Percentiles rank a stretch among this genome's conserved stretches.
Evolutionary conservation across 805 yeast species (phyloP).

Genomic region (Diddensiella transvaalensis): DNA sequence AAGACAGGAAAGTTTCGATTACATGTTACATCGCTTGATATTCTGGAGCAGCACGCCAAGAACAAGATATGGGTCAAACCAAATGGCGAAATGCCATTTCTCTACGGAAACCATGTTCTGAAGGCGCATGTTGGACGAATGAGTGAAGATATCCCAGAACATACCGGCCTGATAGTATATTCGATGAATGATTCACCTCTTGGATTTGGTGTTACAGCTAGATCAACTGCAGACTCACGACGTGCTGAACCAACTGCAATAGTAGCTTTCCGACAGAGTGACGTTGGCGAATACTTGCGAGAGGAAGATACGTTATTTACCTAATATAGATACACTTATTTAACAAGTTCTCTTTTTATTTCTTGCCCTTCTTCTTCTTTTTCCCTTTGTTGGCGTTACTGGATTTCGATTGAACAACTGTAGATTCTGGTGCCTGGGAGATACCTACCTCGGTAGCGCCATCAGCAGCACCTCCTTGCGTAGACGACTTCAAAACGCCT

Average conservation of each 20-base stretch:
- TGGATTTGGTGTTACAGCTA: constrained; percentile 94
- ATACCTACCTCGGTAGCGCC: constrained; percentile 18
- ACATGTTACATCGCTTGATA: constrained; percentile 86
- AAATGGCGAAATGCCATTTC: constrained; percentile 97
- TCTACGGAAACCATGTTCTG: constrained; percentile 93
- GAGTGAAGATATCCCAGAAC: constrained; percentile 97
- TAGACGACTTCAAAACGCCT: constrained; percentile 41
- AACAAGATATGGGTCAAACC: constrained; percentile 94
- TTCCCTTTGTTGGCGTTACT: constrained; percentile 23
- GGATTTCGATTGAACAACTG: constrained; percentile 13
- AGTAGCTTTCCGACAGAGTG: constrained; percentile 95
- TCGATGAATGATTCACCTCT: constrained; percentile 89
- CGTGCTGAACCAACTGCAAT: constrained; percentile 89
- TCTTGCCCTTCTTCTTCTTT: constrained; percentile 36
- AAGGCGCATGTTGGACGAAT: constrained; percentile 96
- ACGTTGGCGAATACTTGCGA: constrained; percentile 95
- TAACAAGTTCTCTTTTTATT: constrained; percentile 18
- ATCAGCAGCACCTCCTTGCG: constrained; percentile 57
- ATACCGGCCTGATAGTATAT: constrained; percentile 88
- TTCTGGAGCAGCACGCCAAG: constrained; percentile 82
- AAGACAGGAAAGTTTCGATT: constrained; percentile 95
- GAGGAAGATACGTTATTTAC: constrained; percentile 96
- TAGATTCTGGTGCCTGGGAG: constrained; percentile 9
- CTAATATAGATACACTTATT: constrained; percentile 30
- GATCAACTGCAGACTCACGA: constrained; percentile 83